Evolutionary conservation across 257 asterid species (phyloP).

Genomic region (Thymus mandschuricus): DNA sequence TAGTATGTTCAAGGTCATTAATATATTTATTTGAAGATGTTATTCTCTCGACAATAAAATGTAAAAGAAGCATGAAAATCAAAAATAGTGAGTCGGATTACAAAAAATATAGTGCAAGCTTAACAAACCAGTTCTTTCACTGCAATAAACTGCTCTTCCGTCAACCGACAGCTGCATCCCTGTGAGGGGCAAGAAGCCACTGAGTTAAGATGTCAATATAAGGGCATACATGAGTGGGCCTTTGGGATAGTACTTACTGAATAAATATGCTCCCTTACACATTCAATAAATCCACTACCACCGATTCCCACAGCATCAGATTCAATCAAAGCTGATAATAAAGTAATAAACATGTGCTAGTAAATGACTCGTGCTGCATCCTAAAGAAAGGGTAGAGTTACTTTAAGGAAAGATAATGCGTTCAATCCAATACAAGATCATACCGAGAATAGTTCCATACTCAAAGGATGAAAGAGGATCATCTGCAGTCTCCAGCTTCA

Average conservation of each 20-base stretch:
- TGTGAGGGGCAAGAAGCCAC: conserved; percentile 20
- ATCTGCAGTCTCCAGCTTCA: conserved; percentile 90
- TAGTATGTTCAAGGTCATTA: not conserved
- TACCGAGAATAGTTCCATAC: conserved; percentile 97
- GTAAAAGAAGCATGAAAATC: not conserved
- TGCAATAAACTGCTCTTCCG: conserved; percentile 36
- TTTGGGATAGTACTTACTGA: conserved; percentile 58
- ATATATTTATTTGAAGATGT: not conserved
- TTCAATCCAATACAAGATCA: conserved; percentile 33
- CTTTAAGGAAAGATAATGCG: conserved; percentile 12
- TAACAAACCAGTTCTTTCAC: conserved; percentile 36
- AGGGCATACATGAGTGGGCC: conserved; percentile 12
- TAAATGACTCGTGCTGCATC: conserved; percentile 30
- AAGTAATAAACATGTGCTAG: conserved; percentile 34
- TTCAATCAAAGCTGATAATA: conserved; percentile 81
- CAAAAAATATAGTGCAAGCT: not conserved
- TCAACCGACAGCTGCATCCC: conserved; percentile 36
- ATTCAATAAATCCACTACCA: conserved; percentile 97
- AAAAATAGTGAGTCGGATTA: not conserved
- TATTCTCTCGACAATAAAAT: not conserved
- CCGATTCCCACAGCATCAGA: conserved; percentile 99
- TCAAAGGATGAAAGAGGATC: conserved; percentile 98
- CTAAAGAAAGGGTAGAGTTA: conserved; percentile 26
- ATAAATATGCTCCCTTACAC: conserved; percentile 92
- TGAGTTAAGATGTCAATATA: conserved; percentile 28